Percentiles rank a stretch among this genome's conserved stretches.
These are phyloP conservation scores for Magnaporthales sp. DNA, from an alignment of 2,329 filamentous ascomycete genomes.

Conservation along the genomic window DNA sequence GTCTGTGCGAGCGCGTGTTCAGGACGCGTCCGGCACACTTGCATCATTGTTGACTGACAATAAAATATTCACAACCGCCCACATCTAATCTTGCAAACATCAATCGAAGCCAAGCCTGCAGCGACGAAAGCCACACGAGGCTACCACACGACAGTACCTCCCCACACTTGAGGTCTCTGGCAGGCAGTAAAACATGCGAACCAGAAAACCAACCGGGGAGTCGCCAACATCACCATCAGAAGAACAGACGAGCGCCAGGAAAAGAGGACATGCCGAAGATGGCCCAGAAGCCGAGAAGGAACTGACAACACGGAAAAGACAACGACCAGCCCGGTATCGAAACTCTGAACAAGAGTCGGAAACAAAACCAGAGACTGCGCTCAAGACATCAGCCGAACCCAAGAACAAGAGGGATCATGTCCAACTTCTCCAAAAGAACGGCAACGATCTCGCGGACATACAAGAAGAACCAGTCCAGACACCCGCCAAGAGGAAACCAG, in stretches of 20 bases:
- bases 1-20: neutral
- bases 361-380: neutral
- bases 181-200: neutral
- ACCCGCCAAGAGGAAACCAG: slow-evolving; percentile 1
- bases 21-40: neutral
- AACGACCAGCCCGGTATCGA: neutral
- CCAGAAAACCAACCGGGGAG: neutral
- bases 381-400: neutral
- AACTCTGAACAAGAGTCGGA: neutral
- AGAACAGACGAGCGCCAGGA: neutral
- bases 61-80: neutral
- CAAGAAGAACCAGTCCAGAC: neutral
- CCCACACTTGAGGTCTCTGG: neutral
- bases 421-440: neutral
- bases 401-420: neutral
- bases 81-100: neutral
- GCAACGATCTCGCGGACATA: neutral
- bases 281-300: neutral
- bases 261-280: neutral
- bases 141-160: too few species aligned
- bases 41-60: neutral
- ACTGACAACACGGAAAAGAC: neutral
- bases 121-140: too few species aligned
- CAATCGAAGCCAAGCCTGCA: neutral
- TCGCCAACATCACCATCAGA: neutral